Evolutionary conservation across 2,329 filamentous ascomycete genomes (phyloP), one percentile per base, ranked within the genome.

Genomic region (Calonectria leucothoes): DNA sequence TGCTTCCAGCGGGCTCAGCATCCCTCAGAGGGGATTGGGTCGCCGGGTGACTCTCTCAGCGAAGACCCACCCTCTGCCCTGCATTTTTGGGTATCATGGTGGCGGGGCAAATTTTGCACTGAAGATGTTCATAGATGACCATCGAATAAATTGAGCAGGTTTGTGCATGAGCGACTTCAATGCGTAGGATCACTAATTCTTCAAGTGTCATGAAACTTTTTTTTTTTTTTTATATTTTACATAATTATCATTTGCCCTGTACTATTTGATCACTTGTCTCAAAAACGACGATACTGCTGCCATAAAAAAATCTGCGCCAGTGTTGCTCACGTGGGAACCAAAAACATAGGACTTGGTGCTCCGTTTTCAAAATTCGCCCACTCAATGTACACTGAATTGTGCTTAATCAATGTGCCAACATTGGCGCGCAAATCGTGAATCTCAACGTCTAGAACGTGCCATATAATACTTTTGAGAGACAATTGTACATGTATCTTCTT

Each of bases 1-100:
- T 79, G 72, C 69, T 78, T 76, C 76, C 76, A 81, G 79, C 70
- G 77, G 75, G 55, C 71, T 72, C 66, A 39, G 73, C 66, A 68
- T 73, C 76, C 72, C 74, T 79, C 64, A 42, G 65, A 77, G 73
- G 57, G 75, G 71, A 51, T 49, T 67, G 48, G 48, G 39, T 57
- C 69, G 64, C 49, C 48, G 72, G 42, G 75, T 80, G 76, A 79
- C 78, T 80, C 70, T 75, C 76, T 71, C 74, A 74, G 73, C 64
- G 52, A 65, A 33, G 79, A 71, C 77, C 79, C 80, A 81, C 80
- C 55, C 37, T 74, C 55, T 49, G 72, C 55, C 31, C 64, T 51
- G 37, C 39, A 64, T 27, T 29, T 61, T 59, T 45, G 11, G 57
- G 66, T 66, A 70, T 75, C 70, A 72, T 75, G 73, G 70, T 73